phyloP scores from a whole-genome alignment of 2,329 filamentous ascomycete species.

The Aspergillus latus region DNA sequence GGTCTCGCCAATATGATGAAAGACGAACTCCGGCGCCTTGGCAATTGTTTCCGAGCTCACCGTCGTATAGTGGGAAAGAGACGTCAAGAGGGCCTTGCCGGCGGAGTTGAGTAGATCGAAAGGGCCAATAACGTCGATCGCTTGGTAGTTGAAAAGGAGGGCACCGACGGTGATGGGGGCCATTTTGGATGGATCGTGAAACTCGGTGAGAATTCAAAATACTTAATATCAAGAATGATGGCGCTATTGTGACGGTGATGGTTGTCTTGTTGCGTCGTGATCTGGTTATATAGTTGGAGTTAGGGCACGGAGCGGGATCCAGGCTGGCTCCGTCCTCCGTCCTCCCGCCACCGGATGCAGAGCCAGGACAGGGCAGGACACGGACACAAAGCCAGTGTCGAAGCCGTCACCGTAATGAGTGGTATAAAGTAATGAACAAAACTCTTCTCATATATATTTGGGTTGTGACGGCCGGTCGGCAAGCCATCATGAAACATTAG shows the following conservation, averaged over 20 bases:
- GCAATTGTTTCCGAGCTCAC: neutral
- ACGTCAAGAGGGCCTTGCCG: neutral
- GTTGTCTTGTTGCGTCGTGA: neutral
- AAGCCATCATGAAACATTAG: too few species aligned
- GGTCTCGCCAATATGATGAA: slow-evolving; percentile 7
- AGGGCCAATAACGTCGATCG: slow-evolving; percentile 9
- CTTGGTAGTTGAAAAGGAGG: slow-evolving; percentile 11
- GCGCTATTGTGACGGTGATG: neutral
- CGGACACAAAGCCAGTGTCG: too few species aligned
- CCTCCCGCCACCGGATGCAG: neutral
- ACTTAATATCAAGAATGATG: neutral
- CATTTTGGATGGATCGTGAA: neutral
- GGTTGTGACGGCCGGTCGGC: too few species aligned
- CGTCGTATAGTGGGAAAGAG: neutral
- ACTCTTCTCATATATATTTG: too few species aligned
- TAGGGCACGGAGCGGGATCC: neutral
- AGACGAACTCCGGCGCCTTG: slow-evolving; percentile 3
- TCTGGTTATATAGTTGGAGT: neutral
- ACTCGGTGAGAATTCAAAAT: too few species aligned
- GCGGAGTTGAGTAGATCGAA: slow-evolving; percentile 7
- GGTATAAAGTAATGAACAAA: too few species aligned
- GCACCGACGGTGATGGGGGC: slow-evolving; percentile 4
- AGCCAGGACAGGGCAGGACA: neutral
- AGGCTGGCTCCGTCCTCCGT: neutral
- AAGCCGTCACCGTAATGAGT: too few species aligned